Evolutionary conservation across 2,329 filamentous ascomycete species (phyloP).

Genomic region (Talaromyces sp.): DNA sequence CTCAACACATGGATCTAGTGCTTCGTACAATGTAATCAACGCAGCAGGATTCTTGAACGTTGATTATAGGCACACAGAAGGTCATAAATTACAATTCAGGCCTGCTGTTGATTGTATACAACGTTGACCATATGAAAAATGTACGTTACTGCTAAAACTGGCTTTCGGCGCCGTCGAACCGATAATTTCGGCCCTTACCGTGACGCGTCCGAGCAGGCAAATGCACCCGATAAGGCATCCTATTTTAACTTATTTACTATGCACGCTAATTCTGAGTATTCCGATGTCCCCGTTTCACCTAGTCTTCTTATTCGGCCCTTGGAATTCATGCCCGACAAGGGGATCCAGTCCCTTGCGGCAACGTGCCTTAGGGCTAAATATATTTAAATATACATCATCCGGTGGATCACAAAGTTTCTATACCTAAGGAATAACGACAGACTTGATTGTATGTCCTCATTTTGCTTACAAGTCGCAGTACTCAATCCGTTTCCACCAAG

Average conservation of each 20-base stretch:
- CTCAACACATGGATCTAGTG: neutral
- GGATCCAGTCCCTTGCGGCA: neutral
- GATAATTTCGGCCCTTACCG: neutral
- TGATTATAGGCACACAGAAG: neutral
- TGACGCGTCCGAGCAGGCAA: neutral
- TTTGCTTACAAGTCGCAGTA: neutral
- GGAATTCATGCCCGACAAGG: neutral
- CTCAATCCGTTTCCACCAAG: neutral
- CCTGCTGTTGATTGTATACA: neutral
- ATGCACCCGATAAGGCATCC: neutral
- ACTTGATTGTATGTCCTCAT: neutral
- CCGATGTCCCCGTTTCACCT: neutral
- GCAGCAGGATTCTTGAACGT: neutral
- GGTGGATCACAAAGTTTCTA: neutral
- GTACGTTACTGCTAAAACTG: neutral
- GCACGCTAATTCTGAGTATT: neutral
- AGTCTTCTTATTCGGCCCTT: neutral
- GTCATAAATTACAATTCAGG: neutral
- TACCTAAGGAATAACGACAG: neutral
- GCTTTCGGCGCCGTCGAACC: neutral
- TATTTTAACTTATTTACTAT: neutral
- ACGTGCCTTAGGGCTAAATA: neutral
- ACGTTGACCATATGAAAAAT: neutral
- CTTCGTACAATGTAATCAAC: neutral
- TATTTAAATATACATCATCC: neutral